Evolutionary conservation across 2,329 filamentous ascomycete genomes (phyloP), one percentile per base, ranked within the genome.

Genomic region (Penicillium sp.): DNA sequence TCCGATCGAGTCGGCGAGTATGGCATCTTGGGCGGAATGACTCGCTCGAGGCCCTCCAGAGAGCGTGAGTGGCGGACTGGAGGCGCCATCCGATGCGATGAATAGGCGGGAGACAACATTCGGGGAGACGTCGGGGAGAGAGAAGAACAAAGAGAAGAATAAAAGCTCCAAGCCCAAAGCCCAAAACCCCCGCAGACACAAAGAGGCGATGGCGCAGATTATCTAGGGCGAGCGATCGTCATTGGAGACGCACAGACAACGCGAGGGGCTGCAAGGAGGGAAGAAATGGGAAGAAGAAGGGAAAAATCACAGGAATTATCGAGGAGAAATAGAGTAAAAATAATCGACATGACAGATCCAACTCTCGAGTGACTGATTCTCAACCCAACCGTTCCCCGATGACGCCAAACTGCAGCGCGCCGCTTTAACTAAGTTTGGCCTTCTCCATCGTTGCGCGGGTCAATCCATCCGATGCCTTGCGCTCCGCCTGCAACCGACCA

Each of bases 401-500:
- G 28, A 30, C 23, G 25, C 22, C 26, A 28, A 22, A n/a, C 12
- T 38, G 18, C 13, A 16, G 8, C 10, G 12, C 25, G 25, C 25
- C 25, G 25, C 25, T 6, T 27, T 11, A 13, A 27, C 25, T 59
- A 14, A 73, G 61, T 58, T 73, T 74, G 47, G 70, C 73, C 52
- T 69, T 66, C 48, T 64, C 65, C 50, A 77, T 54, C 32, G 72
- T 69, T 48, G 73, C 68, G 44, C 66, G 69, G 1, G 72, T 75
- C 27, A 77, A 56, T 47, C 71, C 65, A 42, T 79, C 74, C 0
- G 70, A 72, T 6, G 70, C 65, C 44, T 66, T 70, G 51, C 67
- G 69, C 27, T 67, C 61, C 39, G 73, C 68, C 22, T 68, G 69
- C 52, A 84, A 56, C 47, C 76, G 61, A 2, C 80, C 79, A 55